Conservation (phyloP, 164 flowering plant species). For the Echeveria elegans region DNA sequence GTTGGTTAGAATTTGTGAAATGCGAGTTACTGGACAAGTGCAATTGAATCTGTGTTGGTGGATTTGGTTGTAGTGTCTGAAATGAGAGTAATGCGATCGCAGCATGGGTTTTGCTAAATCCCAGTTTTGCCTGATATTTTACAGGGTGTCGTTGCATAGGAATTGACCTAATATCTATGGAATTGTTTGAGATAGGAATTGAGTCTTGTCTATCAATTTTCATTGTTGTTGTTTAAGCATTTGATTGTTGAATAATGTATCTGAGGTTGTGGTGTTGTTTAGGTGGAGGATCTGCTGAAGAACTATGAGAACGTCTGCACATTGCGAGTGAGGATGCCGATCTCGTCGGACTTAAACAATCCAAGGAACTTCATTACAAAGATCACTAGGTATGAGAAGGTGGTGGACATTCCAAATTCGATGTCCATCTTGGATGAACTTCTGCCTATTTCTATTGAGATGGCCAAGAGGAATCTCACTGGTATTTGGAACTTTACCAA, state of each 20-base stretch:
- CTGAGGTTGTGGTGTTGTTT: neutral
- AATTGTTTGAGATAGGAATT: too few species aligned
- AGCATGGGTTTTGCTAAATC: too few species aligned
- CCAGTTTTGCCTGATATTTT: too few species aligned
- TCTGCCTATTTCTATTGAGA: neutral
- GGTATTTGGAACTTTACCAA: neutral
- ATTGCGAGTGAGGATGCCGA: constrained; percentile 4
- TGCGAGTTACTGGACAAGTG: too few species aligned
- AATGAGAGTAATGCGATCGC: too few species aligned
- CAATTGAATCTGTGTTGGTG: too few species aligned
- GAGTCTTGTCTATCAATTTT: too few species aligned
- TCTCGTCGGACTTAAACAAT: neutral
- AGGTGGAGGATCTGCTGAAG: constrained; percentile 3
- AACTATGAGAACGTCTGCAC: constrained; percentile 5
- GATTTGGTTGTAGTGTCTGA: neutral
- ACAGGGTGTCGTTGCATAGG: too few species aligned
- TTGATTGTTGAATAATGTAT: neutral
- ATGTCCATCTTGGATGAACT: constrained; percentile 3
- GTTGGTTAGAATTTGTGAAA: neutral
- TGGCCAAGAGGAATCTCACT: constrained; percentile 4
- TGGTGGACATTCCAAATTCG: constrained; percentile 3
- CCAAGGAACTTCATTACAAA: constrained; percentile 4
- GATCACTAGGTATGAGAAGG: constrained; percentile 2
- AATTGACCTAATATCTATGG: too few species aligned
- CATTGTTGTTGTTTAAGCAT: neutral